phyloP scores from a whole-genome alignment of 2,329 filamentous ascomycete genomes.

The Myriosclerotinia scirpicola region DNA sequence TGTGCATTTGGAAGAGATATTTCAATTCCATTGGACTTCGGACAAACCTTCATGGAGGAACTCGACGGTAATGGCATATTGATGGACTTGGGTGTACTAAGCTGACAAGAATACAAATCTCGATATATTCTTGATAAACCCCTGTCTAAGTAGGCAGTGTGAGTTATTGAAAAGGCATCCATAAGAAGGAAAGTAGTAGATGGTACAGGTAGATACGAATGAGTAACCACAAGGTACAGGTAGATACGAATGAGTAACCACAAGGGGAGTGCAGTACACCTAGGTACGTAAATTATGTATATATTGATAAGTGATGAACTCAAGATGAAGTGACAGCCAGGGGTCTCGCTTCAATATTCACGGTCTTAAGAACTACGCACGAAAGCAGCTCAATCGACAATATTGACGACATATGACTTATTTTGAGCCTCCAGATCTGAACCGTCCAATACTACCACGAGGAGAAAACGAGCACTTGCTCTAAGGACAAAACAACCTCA shows the following conservation, averaged over 20 bases:
- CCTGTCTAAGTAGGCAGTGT: slow-evolving; percentile 32
- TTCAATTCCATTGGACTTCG: background rate
- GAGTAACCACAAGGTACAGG: too few relatives aligned
- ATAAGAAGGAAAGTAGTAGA: slow-evolving; percentile 11
- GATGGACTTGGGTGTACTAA: background rate
- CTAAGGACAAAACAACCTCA: background rate
- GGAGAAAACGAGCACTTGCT: slow-evolving; percentile 2
- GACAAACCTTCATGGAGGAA: background rate
- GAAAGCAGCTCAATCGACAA: background rate
- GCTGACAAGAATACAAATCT: slow-evolving; percentile 31
- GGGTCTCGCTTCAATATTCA: slow-evolving; percentile 3
- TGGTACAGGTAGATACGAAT: background rate
- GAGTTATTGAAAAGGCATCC: slow-evolving; percentile 33
- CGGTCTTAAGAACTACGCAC: background rate
- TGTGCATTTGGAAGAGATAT: background rate
- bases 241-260: background rate
- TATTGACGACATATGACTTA: background rate
- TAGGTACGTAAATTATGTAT: background rate
- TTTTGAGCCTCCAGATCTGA: background rate
- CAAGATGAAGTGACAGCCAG: background rate
- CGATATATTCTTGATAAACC: slow-evolving; percentile 32
- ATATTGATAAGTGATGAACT: background rate
- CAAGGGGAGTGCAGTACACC: background rate
- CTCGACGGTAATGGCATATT: background rate
- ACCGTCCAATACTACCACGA: background rate